Evolutionary conservation across 2,329 filamentous ascomycete species (phyloP), one percentile per base, ranked within the genome.

Genomic region (Aspergillus alliaceus): DNA sequence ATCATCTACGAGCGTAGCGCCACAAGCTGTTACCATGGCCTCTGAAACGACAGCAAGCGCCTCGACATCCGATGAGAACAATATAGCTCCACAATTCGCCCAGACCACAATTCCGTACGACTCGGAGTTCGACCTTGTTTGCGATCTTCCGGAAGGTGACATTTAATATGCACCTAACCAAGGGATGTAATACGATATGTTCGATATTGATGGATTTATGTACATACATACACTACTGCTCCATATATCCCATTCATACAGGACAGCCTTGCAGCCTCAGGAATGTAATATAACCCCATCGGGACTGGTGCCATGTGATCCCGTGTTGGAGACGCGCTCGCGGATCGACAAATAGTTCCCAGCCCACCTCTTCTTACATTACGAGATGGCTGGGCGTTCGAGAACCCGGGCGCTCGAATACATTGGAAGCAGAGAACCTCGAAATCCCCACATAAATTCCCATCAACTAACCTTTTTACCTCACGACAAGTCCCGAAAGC

Each of bases 111-210:
- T 66, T 4, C 54, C 56, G 5, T 63, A 64, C 49, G 61, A 65
- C 56, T 53, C 53, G 8, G 58, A 66, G n/a, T 65, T 59, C 35
- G 63, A 65, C 35, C 37, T 64, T 35, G 49, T 64, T 15, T 65
- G 60, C 18, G 64, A 66, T 53, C 40, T 64, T 6, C 29, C 29
- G 6, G 40, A 14, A n/a, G 27, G n/a, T 2, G 8, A 6, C 5
- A 8, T 29, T 14, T 31, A 20, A 29, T 20, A 18, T 5, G 15
- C 40, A 44, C 4, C 6, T 25, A 24, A 11, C 11, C 39, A 42
- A 44, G 20, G 11, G 18, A 25, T 25, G 22, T n/a, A 15, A 44
- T 25, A n/a, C 22, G 4, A 12, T 22, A n/a, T 42, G 14, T 7
- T 15, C 22, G 14, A 14, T 4, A n/a, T n/a, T 20, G n/a, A 20